Base-by-base conservation (phyloP, 345 rosid species). In the Syzygium oleosum region DNA sequence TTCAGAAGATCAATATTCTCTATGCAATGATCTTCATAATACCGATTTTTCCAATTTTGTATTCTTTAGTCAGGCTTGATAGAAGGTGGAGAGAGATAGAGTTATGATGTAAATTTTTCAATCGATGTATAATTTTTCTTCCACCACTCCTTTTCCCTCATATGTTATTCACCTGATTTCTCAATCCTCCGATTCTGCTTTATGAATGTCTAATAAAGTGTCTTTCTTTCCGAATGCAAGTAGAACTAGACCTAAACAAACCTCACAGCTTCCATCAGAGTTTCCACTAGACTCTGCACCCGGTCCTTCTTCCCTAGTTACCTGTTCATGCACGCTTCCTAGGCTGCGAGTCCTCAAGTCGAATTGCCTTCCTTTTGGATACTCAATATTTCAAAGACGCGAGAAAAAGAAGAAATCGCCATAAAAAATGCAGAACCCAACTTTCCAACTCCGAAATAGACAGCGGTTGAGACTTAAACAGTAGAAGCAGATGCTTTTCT, bases 21-120 rank as follows among this genome's bases (percentile, higher is more conserved):
- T 11, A 46, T 34, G 46, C 25, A 58, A 51, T 16, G 17, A n/a
- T 31, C 38, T 80, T n/a, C 53, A 8, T n/a, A 53, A 52, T 52
- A 85, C 54, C 5, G 51, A 85, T 90, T 91, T 91, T 86, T 58
- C 84, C 65, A 91, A 87, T 90, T 92, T 91, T 91, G 89, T 90
- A 89, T 88, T 89, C 88, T 89, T 92, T 88, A 65, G 58, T 56
- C 59, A 84, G 23, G 78, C 88, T n/a, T 65, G 21, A 51, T 31
- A 79, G 83, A 83, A 85, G 77, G 88, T 46, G 51, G 51, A 63
- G 54, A 83, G 90, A 49, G 54, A 55, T 49, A 90, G 88, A 41
- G 65, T 65, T 55, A 85, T 49, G 80, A 56, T 84, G 59, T 86
- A 41, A 73, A 73, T 34, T 73, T 53, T 65, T 68, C 79, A 3